Conservation (phyloP, 176 grass and related monocot genomes). For the Eremochloa ophiuroides region DNA sequence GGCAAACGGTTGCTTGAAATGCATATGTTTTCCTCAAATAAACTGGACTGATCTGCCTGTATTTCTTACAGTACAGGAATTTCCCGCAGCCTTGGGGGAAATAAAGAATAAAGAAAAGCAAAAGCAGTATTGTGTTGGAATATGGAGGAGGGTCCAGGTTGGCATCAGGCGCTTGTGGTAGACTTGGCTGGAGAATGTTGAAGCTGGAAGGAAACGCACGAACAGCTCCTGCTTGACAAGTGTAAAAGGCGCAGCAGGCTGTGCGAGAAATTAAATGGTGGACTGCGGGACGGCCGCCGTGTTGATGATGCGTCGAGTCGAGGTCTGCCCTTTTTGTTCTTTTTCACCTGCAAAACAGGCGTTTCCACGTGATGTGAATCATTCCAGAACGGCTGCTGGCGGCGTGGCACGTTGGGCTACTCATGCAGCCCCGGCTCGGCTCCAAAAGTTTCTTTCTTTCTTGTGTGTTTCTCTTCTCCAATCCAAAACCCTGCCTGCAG, state of each 20-base stretch:
- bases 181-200: constrained; percentile 36
- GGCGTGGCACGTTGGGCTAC: constrained; percentile 4
- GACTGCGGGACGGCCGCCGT: not conserved
- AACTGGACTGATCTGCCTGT: not conserved
- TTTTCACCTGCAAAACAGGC: constrained; percentile 31
- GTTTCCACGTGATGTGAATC: constrained; percentile 41
- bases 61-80: not conserved
- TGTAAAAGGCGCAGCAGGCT: constrained; percentile 20
- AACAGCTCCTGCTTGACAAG: constrained; percentile 17
- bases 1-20: not conserved
- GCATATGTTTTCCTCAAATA: not conserved
- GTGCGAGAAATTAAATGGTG: not conserved
- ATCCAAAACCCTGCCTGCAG: not conserved
- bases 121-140: not conserved
- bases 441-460: not conserved
- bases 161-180: not conserved
- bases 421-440: not conserved
- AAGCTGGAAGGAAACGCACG: constrained; percentile 37
- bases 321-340: constrained; percentile 1
- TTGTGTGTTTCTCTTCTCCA: not conserved
- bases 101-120: not conserved
- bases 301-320: not conserved
- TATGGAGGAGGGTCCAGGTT: not conserved
- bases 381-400: constrained; percentile 23
- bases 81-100: not conserved